Evolutionary conservation across 2,329 filamentous ascomycete species (phyloP), one percentile per base, ranked within the genome.

Genomic region (Talaromyces sp.): DNA sequence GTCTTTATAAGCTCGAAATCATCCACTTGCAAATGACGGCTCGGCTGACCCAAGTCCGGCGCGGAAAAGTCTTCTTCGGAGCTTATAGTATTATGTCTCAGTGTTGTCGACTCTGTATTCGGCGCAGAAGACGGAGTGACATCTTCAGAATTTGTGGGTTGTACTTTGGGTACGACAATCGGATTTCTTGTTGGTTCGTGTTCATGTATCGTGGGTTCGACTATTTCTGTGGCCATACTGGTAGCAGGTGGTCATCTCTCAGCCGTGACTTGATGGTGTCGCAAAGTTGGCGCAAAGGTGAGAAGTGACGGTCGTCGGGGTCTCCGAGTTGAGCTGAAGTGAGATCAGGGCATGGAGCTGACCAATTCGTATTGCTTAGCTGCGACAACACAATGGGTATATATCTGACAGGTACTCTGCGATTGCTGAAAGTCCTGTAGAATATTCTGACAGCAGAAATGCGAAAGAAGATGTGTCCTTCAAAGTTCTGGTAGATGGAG

Each of bases 1-100:
- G 82, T 84, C 68, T 81, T 81, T 61, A 83, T 69, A 64, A 84
- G 72, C 43, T 78, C 72, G 68, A 84, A 84, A 67, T 84, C 81
- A 56, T 72, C 72, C 41, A 83, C 67, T 25, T 71, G 75, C 63
- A 84, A 67, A 35, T 69, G 73, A 2, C 35, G 41, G 45, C 60
- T 66, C 15, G 64, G 37, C 11, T 58, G 50, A 17, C 59, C 75
- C 35, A 79, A 69, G 7, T 63, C 35, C 2, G 25, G 17, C 13
- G 43, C 22, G 11, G 37, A 45, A 25, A 58, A 37, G 15, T 58
- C 47, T 8, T 57, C 56, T 52, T 41, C 54, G 8, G 52, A 56
- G n/a, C 19, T 39, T 56, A 22, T 56, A 69, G 33, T 73, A 66
- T 43, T 74, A 73, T 68, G 71, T 77, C 59, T 76, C 73, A 43